Evolutionary conservation across 2,329 filamentous ascomycete genomes (phyloP).

Genomic region (Fusarium sp.): DNA sequence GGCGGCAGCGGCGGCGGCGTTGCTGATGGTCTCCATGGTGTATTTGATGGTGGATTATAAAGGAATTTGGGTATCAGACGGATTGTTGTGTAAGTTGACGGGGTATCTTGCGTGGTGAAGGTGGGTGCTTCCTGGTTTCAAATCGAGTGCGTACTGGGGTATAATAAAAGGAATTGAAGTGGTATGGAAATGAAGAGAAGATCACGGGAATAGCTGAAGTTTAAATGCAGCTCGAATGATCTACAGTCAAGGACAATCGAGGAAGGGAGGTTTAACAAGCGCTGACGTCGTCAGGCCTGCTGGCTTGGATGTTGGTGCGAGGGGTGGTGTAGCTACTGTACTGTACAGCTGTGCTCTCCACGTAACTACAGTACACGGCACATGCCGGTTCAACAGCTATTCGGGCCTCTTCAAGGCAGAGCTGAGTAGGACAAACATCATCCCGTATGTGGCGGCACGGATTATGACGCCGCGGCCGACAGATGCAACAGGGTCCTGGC

Average conservation of each 20-base stretch:
- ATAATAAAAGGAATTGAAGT: slow-evolving; percentile 4
- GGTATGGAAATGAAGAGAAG: not conserved
- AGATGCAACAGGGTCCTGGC: slow-evolving; percentile 10
- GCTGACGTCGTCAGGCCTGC: slow-evolving; percentile 34
- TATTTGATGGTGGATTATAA: not conserved
- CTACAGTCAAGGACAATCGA: slow-evolving; percentile 6
- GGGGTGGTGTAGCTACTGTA: not conserved
- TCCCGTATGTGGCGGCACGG: slow-evolving; percentile 27
- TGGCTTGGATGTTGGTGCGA: slow-evolving; percentile 1
- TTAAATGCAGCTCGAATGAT: slow-evolving; percentile 32
- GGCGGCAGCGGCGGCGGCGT: slow-evolving; percentile 57
- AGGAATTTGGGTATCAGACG: not conserved
- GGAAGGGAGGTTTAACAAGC: slow-evolving; percentile 1
- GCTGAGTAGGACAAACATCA: slow-evolving; percentile 1
- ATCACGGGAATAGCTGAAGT: slow-evolving; percentile 21
- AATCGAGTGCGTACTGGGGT: slow-evolving; percentile 9
- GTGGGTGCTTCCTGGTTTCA: not conserved
- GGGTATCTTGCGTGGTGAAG: slow-evolving; percentile 20
- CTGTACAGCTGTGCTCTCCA: not conserved
- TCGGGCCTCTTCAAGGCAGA: slow-evolving; percentile 9
- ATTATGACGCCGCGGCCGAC: slow-evolving; percentile 34
- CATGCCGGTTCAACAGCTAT: not conserved
- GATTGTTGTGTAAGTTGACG: not conserved
- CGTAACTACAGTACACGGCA: not conserved
- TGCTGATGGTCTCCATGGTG: slow-evolving; percentile 74